phyloP scores from a whole-genome alignment of 164 flowering plant genomes.

The Warburgia ugandensis region DNA sequence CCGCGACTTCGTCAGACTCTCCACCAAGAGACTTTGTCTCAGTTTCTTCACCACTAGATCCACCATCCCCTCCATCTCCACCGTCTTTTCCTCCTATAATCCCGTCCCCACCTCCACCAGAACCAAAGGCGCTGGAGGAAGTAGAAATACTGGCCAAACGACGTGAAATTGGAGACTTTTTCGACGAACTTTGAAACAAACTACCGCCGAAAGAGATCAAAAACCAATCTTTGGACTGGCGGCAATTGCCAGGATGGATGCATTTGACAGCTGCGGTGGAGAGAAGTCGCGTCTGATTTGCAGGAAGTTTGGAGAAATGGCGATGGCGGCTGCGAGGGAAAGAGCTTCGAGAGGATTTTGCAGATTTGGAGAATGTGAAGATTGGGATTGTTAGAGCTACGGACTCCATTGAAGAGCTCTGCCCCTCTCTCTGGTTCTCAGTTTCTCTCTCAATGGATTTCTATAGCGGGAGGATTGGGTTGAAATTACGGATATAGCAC shows the following conservation, averaged over 20 bases:
- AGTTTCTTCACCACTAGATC: conserved; percentile 30
- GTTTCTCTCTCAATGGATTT: too few relatives aligned
- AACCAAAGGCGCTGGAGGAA: conserved; percentile 10
- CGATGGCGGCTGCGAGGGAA: conserved; percentile 14
- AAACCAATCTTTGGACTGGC: conserved; percentile 3
- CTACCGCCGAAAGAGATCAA: conserved; percentile 6
- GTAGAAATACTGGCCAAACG: conserved; percentile 26
- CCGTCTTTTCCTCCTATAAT: conserved; percentile 32
- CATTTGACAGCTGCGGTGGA: conserved; percentile 15
- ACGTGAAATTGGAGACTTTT: conserved; percentile 7
- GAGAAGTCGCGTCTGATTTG: conserved; percentile 10
- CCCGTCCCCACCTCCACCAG: conserved; percentile 41
- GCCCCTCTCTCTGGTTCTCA: conserved; percentile 1
- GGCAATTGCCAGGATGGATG: conserved; percentile 6
- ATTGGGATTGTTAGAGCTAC: conserved; percentile 21
- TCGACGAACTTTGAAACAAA: conserved; percentile 11
- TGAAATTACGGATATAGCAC: too few relatives aligned
- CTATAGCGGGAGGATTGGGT: too few relatives aligned
- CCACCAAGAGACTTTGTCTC: conserved; percentile 28
- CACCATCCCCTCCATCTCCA: conserved; percentile 41
- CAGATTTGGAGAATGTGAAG: conserved; percentile 35
- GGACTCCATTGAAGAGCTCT: conserved; percentile 32
- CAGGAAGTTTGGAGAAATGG: conserved; percentile 12
- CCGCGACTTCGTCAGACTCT: conserved; percentile 36
- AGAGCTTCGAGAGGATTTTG: conserved; percentile 21